Evolutionary conservation across 257 asterid genomes (phyloP).

Genomic region (Fraxinus anomala): DNA sequence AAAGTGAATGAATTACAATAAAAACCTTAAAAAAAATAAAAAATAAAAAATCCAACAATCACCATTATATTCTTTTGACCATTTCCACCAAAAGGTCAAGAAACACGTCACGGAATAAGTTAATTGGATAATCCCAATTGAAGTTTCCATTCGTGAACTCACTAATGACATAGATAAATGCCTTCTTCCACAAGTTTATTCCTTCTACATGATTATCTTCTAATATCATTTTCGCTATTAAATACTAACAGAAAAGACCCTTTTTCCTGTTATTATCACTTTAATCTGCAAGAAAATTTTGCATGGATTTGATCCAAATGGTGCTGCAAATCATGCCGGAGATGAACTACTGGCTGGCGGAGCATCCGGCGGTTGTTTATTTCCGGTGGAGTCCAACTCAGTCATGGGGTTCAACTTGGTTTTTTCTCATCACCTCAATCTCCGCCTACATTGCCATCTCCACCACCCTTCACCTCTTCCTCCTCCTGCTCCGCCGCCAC

Average conservation of each 20-base stretch:
- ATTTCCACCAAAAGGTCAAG: neutral
- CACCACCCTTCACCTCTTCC: conserved; percentile 47
- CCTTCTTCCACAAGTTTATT: conserved; percentile 10
- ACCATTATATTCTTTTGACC: neutral
- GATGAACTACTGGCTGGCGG: conserved; percentile 49
- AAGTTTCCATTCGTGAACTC: neutral
- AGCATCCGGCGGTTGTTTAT: conserved; percentile 52
- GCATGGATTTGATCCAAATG: neutral
- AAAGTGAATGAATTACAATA: no score
- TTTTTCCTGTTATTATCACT: neutral
- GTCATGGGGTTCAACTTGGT: conserved; percentile 73
- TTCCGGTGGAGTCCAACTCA: conserved; percentile 78
- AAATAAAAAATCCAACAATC: neutral
- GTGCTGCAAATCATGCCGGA: conserved; percentile 20
- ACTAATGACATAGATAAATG: neutral
- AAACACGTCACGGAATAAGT: neutral
- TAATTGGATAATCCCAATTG: neutral
- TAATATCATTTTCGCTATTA: neutral
- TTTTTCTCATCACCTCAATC: conserved; percentile 63
- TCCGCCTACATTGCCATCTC: conserved; percentile 49
- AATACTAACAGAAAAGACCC: neutral
- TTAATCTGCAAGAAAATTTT: neutral
- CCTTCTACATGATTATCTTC: neutral
- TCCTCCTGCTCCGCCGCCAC: conserved; percentile 52
- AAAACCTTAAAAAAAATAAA: no score